Base-by-base conservation (phyloP, 2,329 filamentous ascomycete species). In the Sarocladiaceae sp. region DNA sequence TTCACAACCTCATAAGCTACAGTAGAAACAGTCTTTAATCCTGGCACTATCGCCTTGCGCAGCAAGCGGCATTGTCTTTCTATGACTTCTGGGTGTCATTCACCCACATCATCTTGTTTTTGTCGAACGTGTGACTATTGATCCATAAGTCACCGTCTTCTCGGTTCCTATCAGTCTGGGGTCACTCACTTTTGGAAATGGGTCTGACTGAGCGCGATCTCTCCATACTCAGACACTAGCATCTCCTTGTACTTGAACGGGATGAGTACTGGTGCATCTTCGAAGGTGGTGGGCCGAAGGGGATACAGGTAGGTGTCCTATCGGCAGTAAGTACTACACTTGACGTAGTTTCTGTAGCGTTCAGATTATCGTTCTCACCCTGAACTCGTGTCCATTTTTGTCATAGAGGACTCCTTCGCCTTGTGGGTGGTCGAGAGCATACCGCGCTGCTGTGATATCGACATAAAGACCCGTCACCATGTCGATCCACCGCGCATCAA, bases 281-380 rank as follows among this genome's bases (percentile, higher is more conserved):
- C 84, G 46, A 85, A 88, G 1, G 68, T 73, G 2, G 80, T 85
- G 48, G 80, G 73, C n/a, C 80, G 70, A 55, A 89, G 65, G 0
- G 85, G 85, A 55, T 80, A 87, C 10, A 89, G 66, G 45, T 84
- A 73, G 1, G 69, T 72, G 45, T 76, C 72, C 67, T 74, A 33
- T 3, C 1, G 7, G 9, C 6, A 15, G 26, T 42, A 43, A 33
- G 43, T 32, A 12, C 48, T 10, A 5, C 10, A 10, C n/a, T 18
- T 6, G 3, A 27, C 12, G 20, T 33, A 3, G 10, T 31, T 45
- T 20, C 13, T 9, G 16, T 10, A 9, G 18, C 12, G 1, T 31
- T 6, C 4, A 31, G 23, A 11, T 11, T 3, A 26, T n/a, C 4
- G 1, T 18, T 42, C 59, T 42, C 54, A 74, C 71, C 47, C 66